Base-by-base conservation (phyloP, 345 rosid species). In the Isatis tinctoria region DNA sequence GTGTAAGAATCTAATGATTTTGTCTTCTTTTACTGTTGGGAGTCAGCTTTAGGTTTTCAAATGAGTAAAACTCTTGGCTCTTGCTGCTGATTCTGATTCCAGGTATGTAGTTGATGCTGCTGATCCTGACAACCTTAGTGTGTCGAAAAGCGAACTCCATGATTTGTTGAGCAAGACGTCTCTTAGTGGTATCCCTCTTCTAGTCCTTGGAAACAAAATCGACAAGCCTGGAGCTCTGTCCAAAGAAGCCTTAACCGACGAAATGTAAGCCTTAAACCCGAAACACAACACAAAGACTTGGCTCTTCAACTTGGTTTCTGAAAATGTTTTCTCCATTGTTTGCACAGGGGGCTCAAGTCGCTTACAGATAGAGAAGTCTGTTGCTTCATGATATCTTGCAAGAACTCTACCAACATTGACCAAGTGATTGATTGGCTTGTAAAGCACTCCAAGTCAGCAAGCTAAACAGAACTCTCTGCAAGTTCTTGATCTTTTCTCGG, bases 301-400 rank as follows among this genome's bases (percentile, higher is more conserved):
- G 1, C n/a, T 41, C 32, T 49, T 41, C 40, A 28, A 3, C 30
- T 54, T 40, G 0, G 20, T 20, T 43, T 26, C 57, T 52, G 18
- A 72, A 13, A 0, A 26, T n/a, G 39, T 24, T 40, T 35, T 51
- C 6, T 72, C 24, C 39, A 41, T 62, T 65, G n/a, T 69, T 56
- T 69, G n/a, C n/a, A 58, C 80, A 87, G 92, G 90, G 90, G 79
- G 26, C 90, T 93, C 45, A 79, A 82, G 65, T 84, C 88, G 0
- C 85, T 93, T 11, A 75, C 90, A 1, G 96, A 86, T 67, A 84
- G 98, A 80, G 97, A 93, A 80, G 98, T 93, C 10, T 93, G 98
- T 79, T 90, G 93, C 82, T 85, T 81, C 75, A 93, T 90, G 96
- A 93, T 93, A 73, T 93, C 98, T 5, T 90, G 98, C 96, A 93